These are phyloP conservation scores for Eucalyptus grandis DNA, from an alignment of 345 rosid species.

Conservation along the genomic window DNA sequence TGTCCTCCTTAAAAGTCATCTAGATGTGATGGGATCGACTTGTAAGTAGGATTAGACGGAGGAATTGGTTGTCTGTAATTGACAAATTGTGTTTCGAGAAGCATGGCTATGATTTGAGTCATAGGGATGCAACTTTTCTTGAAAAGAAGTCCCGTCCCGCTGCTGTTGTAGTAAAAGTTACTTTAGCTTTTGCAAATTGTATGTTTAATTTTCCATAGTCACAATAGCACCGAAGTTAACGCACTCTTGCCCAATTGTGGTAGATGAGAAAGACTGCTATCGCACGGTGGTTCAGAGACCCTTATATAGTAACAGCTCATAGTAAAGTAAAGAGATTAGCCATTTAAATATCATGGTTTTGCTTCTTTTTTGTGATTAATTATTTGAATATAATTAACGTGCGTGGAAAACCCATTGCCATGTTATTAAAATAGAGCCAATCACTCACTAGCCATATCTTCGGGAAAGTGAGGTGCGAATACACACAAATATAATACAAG, in stretches of 20 bases:
- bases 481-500: background rate
- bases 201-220: background rate
- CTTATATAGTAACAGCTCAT: background rate
- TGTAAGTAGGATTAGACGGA: background rate
- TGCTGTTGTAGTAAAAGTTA: background rate
- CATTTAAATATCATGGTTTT: accelerated
- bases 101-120: no score
- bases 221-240: background rate
- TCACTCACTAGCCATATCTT: background rate
- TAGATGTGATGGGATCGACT: background rate
- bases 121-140: no score
- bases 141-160: no score
- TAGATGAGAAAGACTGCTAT: background rate
- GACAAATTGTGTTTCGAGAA: background rate
- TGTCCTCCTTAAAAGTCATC: background rate
- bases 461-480: background rate
- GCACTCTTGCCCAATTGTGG: background rate
- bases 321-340: no score
- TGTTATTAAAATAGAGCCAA: background rate
- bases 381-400: background rate
- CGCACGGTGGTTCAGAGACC: accelerated
- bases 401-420: background rate
- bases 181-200: no score
- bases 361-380: background rate
- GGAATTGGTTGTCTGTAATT: background rate